Conservation (phyloP, 2,329 filamentous ascomycete genomes). For the Trichoderma atrobrunneum region DNA sequence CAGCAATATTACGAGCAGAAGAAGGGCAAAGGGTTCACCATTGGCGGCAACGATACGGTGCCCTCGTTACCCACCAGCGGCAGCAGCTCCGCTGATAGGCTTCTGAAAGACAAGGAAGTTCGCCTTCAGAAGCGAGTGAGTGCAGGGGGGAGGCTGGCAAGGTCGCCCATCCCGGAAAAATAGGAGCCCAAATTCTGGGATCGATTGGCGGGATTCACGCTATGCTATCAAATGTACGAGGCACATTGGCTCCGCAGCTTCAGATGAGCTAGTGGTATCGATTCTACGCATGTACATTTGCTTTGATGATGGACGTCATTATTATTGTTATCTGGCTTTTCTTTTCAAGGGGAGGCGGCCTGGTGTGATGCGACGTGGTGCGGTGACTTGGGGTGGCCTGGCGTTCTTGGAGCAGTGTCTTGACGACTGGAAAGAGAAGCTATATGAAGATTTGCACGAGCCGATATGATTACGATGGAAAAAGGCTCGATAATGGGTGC, state of each 20-base stretch:
- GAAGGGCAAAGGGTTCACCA: constrained; percentile 45
- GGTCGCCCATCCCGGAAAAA: constrained; percentile 60
- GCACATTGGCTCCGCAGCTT: constrained; percentile 28
- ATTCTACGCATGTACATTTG: constrained; percentile 16
- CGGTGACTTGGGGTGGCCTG: constrained; percentile 11
- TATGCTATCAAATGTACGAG: constrained; percentile 38
- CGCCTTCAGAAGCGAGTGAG: constrained; percentile 77
- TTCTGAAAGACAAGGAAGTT: constrained; percentile 62
- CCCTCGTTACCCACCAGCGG: constrained; percentile 55
- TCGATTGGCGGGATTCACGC: constrained; percentile 37
- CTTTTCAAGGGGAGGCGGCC: constrained; percentile 6
- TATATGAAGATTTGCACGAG: not conserved
- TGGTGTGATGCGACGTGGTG: not conserved
- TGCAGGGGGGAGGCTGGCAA: constrained; percentile 69
- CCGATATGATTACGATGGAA: constrained; percentile 2
- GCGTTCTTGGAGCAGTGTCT: constrained; percentile 18
- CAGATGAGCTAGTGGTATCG: constrained; percentile 20
- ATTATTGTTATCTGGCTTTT: constrained; percentile 1
- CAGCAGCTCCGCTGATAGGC: constrained; percentile 44
- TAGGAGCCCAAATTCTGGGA: constrained; percentile 47
- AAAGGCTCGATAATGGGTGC: not conserved
- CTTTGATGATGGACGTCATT: constrained; percentile 14
- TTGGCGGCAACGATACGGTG: constrained; percentile 56
- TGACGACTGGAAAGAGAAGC: constrained; percentile 8
- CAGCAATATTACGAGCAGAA: constrained; percentile 84